These are phyloP conservation scores for Malassezia arunalokei DNA, from an alignment of 1,284 basidiomycete genomes.

Conservation along the genomic window DNA sequence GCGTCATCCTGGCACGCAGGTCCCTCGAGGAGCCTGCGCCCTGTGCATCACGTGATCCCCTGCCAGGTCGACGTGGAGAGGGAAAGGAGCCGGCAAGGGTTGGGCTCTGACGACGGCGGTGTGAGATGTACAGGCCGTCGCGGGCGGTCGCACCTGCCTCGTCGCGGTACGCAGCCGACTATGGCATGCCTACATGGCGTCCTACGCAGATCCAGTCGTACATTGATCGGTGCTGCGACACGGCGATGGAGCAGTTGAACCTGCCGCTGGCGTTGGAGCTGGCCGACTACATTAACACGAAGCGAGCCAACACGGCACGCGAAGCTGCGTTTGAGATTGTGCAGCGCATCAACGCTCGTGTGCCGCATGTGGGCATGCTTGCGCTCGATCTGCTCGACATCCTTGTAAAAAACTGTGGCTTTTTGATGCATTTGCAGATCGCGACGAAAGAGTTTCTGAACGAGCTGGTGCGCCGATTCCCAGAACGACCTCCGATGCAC, in stretches of 20 bases:
- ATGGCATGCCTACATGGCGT: neutral
- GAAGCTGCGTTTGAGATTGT: conserved; percentile 76
- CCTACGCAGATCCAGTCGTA: conserved; percentile 25
- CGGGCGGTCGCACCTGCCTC: neutral
- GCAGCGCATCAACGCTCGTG: conserved; percentile 71
- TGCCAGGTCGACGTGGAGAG: too few species aligned
- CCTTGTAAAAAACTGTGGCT: conserved; percentile 87
- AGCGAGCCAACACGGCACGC: conserved; percentile 93
- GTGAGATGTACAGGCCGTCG: neutral
- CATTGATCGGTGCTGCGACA: conserved; percentile 68
- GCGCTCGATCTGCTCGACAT: conserved; percentile 67
- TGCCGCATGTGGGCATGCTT: conserved; percentile 75
- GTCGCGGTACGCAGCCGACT: neutral
- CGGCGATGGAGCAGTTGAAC: conserved; percentile 73
- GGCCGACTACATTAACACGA: conserved; percentile 79
- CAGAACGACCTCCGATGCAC: conserved; percentile 89
- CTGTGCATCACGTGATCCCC: too few species aligned
- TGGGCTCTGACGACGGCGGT: neutral
- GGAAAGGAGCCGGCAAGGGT: too few species aligned
- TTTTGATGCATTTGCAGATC: conserved; percentile 91
- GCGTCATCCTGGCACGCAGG: too few species aligned
- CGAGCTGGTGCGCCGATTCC: conserved; percentile 92
- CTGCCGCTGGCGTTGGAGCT: conserved; percentile 85
- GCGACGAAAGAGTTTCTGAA: conserved; percentile 98
- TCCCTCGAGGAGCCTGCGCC: too few species aligned